Evolutionary conservation across 176 grass and related monocot species (phyloP), one percentile per base, ranked within the genome.

Genomic region (Oryza meyeriana): DNA sequence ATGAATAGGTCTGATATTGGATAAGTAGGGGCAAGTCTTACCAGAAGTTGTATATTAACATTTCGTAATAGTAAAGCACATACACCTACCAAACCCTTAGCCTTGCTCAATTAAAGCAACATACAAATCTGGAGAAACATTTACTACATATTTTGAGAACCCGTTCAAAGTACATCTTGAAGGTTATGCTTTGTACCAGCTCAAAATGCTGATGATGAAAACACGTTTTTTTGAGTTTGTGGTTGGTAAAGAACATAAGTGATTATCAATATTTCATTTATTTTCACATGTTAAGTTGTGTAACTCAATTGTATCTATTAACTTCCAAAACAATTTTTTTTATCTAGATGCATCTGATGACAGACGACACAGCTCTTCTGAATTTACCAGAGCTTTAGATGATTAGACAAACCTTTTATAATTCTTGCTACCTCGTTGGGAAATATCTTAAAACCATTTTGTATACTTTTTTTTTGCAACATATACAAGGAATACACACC

Each of bases 311-410:
- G 31, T 41, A 8, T 58, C 16, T 16, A 57, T 57, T 16, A 81
- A 22, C 67, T 77, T 88, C 45, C 74, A 27, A 47, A 11, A 66
- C 27, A 31, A 58, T 30, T 72, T 26, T 66, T 79, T 30, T 72
- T 8, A 79, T 58, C 42, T 55, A 55, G 50, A 55, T 55, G 50
- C 47, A 39, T 39, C 24, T 69, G 45, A 31, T 75, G 61, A 82
- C 30, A 48, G 48, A 55, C 39, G 25, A 69, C 31, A 48, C 10
- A 74, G 27, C 63, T 55, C 11, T 69, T 61, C 35, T 14, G 1
- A 69, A 3, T 74, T 62, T 48, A 2, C 16, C 78, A 34, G 34
- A 34, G 34, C 8, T 58, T 31, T 58, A 64, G 9, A 52, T 50
- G 33, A n/a, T 22, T 55, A 55, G 50, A 55, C 50, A 72, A 79